These are phyloP conservation scores for Yarrowia phangngaensis DNA, from an alignment of 805 yeast genomes.

Conservation along the genomic window DNA sequence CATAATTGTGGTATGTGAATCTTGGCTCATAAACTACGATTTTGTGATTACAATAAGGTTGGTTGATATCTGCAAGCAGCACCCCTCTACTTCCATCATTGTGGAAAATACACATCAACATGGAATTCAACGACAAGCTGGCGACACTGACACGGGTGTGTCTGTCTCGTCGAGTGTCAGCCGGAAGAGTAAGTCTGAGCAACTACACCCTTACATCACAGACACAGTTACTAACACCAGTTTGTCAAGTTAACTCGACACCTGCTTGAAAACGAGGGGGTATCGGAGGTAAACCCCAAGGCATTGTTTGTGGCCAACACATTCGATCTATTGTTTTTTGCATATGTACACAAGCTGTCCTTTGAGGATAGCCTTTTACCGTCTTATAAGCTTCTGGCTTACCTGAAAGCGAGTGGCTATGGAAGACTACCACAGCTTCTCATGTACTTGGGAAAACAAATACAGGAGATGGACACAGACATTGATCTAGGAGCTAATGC, in stretches of 20 bases:
- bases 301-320: slow-evolving; percentile 18
- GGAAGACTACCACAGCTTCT: slow-evolving; percentile 14
- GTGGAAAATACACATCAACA: slow-evolving; percentile 9
- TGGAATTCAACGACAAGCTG: slow-evolving; percentile 24
- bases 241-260: slow-evolving; percentile 21
- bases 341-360: slow-evolving; percentile 16
- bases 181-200: slow-evolving; percentile 13
- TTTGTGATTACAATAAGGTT: too few species aligned
- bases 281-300: slow-evolving; percentile 15
- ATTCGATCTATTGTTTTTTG: slow-evolving; percentile 7
- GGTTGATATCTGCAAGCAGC: too few species aligned
- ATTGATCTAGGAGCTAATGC: slow-evolving; percentile 11
- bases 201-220: background rate
- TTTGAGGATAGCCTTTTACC: slow-evolving; percentile 20
- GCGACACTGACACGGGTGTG: slow-evolving; percentile 20
- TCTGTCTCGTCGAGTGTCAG: slow-evolving; percentile 14
- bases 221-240: slow-evolving; percentile 9
- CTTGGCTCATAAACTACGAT: too few species aligned
- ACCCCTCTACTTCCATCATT: too few species aligned
- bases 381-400: slow-evolving; percentile 17
- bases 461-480: slow-evolving; percentile 11
- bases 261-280: slow-evolving; percentile 19
- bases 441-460: slow-evolving; percentile 17
- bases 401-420: slow-evolving; percentile 9
- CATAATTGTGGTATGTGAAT: too few species aligned